phyloP scores from a whole-genome alignment of 257 asterid genomes.

The Apocynum venetum region DNA sequence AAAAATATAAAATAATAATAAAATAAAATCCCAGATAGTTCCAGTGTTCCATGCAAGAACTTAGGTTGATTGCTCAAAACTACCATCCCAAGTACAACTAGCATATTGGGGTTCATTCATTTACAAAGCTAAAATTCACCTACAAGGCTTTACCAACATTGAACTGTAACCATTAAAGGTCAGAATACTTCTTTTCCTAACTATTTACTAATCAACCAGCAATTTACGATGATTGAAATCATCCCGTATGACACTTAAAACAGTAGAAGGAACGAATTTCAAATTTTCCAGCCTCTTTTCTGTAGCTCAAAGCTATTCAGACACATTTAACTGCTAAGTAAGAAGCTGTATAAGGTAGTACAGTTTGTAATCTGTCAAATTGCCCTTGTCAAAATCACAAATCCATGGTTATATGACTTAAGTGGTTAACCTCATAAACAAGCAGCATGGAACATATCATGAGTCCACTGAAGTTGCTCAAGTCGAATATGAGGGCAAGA shows the following conservation, averaged over 20 bases:
- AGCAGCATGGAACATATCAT: background rate
- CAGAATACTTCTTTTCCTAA: background rate
- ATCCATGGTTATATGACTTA: too few relatives aligned
- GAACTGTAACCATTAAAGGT: background rate
- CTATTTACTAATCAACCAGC: background rate
- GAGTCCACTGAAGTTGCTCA: background rate
- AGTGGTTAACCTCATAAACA: background rate
- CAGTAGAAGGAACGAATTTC: background rate
- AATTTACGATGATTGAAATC: background rate
- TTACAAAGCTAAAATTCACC: background rate
- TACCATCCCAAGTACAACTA: background rate
- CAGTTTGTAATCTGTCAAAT: background rate
- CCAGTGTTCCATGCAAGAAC: background rate
- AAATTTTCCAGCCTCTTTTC: background rate
- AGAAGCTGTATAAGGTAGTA: background rate
- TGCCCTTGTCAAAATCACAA: background rate
- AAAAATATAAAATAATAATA: too few relatives aligned
- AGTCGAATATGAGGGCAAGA: background rate
- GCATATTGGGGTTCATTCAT: background rate
- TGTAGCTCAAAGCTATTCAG: background rate
- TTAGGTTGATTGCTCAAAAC: background rate
- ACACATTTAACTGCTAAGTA: background rate
- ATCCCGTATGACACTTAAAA: background rate
- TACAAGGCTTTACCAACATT: background rate
- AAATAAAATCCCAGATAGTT: background rate